Evolutionary conservation across 768 basidiomycete genomes (phyloP).

Genomic region (Coprinellus micaceus): DNA sequence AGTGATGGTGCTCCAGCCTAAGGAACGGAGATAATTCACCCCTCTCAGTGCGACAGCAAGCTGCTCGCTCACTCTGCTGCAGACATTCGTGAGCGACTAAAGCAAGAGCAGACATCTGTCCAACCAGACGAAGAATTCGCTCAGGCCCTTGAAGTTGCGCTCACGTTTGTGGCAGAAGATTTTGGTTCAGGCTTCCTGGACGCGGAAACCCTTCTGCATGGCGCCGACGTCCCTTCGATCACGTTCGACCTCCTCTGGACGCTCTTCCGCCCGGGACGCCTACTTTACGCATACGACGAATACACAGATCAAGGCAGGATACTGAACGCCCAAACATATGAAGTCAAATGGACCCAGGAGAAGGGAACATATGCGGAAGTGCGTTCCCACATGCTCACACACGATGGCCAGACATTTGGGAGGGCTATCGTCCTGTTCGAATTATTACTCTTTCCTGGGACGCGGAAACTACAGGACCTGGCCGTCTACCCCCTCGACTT

Average conservation of each 20-base stretch:
- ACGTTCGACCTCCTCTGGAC: constrained; percentile 30
- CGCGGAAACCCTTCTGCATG: not conserved
- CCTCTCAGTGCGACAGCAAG: not conserved
- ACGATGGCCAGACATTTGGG: constrained; percentile 8
- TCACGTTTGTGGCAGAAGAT: constrained; percentile 2
- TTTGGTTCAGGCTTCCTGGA: not conserved
- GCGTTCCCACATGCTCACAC: not conserved
- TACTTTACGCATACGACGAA: constrained; percentile 6
- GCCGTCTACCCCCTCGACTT: not conserved
- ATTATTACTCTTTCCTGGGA: constrained; percentile 1
- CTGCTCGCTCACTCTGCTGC: not conserved
- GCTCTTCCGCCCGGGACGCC: constrained; percentile 19
- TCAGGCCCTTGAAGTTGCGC: constrained; percentile 1
- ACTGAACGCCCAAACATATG: constrained; percentile 1
- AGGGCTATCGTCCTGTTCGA: not conserved
- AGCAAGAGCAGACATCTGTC: not conserved
- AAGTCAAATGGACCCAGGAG: constrained; percentile 6
- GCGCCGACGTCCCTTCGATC: constrained; percentile 11
- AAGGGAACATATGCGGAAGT: not conserved
- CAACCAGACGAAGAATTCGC: constrained; percentile 1
- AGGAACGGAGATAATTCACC: too few species aligned
- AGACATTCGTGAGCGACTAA: not conserved
- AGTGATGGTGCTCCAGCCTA: not conserved
- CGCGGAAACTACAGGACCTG: constrained; percentile 3
- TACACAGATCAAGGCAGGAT: constrained; percentile 6